These are phyloP conservation scores for Scedosporium apiospermum DNA, from an alignment of 2,329 filamentous ascomycete genomes.

Conservation along the genomic window DNA sequence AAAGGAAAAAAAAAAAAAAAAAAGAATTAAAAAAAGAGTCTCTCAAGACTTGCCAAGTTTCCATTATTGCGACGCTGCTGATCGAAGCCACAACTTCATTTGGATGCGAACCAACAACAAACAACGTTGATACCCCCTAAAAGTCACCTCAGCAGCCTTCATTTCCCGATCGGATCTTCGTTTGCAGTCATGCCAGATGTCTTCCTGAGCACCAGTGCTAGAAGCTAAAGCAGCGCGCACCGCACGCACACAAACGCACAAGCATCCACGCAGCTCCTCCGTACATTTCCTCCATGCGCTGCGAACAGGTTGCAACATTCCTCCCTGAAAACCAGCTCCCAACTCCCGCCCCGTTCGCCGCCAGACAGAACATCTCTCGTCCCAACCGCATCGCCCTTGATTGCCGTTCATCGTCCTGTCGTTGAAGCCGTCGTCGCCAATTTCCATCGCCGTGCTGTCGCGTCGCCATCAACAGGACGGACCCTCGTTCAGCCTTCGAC, in stretches of 20 bases:
- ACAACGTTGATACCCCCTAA: not conserved
- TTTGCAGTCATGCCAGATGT: not conserved
- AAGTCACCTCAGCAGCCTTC: not conserved
- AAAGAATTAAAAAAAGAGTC: not conserved
- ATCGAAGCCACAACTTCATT: not conserved
- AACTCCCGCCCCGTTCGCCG: not conserved
- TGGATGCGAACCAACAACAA: not conserved
- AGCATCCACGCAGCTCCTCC: not conserved
- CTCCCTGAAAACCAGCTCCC: not conserved
- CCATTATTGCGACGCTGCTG: not conserved
- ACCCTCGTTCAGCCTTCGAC: not conserved
- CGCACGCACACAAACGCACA: not conserved
- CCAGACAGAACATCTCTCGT: not conserved
- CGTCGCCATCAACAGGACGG: not conserved
- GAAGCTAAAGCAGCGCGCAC: not conserved
- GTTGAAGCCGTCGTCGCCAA: not conserved
- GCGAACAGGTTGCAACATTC: conserved; percentile 5
- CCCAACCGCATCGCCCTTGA: not conserved
- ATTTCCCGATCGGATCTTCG: not conserved
- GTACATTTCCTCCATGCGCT: not conserved
- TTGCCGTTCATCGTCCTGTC: not conserved
- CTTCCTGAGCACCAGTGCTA: not conserved
- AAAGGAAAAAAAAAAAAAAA: not conserved
- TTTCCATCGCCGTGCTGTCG: not conserved
- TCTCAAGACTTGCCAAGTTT: not conserved